phyloP scores from a whole-genome alignment of 2,329 filamentous ascomycete genomes.

The Diaporthe eres region DNA sequence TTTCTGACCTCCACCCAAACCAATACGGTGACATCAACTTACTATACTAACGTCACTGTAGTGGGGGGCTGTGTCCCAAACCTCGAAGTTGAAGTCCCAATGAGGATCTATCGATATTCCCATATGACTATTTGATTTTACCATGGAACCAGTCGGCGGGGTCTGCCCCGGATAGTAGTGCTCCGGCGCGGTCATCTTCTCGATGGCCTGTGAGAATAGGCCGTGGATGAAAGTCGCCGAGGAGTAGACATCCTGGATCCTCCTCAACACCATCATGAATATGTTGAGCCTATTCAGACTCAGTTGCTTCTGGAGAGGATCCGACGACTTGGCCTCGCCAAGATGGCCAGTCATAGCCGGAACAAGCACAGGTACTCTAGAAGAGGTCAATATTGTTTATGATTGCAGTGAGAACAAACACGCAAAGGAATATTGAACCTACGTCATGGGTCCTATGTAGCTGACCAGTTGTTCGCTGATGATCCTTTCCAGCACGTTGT shows the following conservation, averaged over 20 bases:
- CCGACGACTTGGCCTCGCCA: neutral
- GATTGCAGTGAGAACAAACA: neutral
- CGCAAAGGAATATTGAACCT: neutral
- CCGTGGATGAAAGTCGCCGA: constrained; percentile 8
- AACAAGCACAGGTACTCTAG: constrained; percentile 1
- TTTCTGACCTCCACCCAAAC: neutral
- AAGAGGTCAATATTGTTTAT: neutral
- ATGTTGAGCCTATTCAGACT: neutral
- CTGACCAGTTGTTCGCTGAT: constrained; percentile 1
- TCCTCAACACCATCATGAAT: neutral
- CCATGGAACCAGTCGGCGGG: neutral
- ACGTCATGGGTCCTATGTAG: neutral
- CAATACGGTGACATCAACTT: neutral
- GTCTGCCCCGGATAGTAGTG: neutral
- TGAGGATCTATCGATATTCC: neutral
- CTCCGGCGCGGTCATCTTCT: neutral
- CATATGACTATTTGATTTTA: neutral
- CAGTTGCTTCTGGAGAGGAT: neutral
- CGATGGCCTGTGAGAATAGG: neutral
- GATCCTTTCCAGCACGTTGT: neutral
- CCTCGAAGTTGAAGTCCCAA: neutral
- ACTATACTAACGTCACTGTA: constrained; percentile 1
- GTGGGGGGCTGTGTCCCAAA: constrained; percentile 5
- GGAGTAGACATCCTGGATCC: neutral
- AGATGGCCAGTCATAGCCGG: neutral